Conservation (phyloP, 2,329 filamentous ascomycete species). For the Fusarium chuoi region DNA sequence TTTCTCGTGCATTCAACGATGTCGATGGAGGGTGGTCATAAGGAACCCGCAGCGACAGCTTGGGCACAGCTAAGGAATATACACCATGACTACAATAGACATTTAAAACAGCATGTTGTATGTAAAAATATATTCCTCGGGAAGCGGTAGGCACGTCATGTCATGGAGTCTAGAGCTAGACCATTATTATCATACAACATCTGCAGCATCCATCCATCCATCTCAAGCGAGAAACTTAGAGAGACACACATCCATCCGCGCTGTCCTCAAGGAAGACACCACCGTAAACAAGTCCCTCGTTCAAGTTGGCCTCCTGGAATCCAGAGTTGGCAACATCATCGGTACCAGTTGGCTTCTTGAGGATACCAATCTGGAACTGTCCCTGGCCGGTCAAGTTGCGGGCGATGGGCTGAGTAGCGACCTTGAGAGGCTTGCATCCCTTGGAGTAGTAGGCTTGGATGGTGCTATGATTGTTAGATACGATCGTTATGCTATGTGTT, state of each 20-base stretch:
- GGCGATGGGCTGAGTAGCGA: slow-evolving; percentile 60
- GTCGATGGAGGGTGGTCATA: background rate
- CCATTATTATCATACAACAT: background rate
- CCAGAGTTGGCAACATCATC: slow-evolving; percentile 59
- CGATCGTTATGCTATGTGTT: background rate
- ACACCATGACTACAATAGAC: background rate
- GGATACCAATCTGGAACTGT: slow-evolving; percentile 70
- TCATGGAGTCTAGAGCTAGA: background rate
- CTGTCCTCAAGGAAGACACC: slow-evolving; percentile 66
- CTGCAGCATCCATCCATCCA: background rate
- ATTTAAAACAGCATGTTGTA: background rate
- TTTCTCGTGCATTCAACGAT: background rate
- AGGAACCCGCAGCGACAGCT: no score
- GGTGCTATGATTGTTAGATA: slow-evolving; percentile 54
- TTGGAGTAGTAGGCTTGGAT: slow-evolving; percentile 68
- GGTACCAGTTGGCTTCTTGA: slow-evolving; percentile 68
- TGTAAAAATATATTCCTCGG: background rate
- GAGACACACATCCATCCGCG: slow-evolving; percentile 50
- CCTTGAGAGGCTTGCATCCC: slow-evolving; percentile 55
- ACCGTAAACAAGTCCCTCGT: slow-evolving; percentile 64
- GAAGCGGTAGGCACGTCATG: background rate
- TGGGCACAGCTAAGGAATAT: background rate
- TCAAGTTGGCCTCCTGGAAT: slow-evolving; percentile 58
- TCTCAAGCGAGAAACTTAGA: background rate
- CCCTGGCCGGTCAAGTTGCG: slow-evolving; percentile 64